phyloP scores from a whole-genome alignment of 1,284 basidiomycete genomes.

The Irpex sp. region DNA sequence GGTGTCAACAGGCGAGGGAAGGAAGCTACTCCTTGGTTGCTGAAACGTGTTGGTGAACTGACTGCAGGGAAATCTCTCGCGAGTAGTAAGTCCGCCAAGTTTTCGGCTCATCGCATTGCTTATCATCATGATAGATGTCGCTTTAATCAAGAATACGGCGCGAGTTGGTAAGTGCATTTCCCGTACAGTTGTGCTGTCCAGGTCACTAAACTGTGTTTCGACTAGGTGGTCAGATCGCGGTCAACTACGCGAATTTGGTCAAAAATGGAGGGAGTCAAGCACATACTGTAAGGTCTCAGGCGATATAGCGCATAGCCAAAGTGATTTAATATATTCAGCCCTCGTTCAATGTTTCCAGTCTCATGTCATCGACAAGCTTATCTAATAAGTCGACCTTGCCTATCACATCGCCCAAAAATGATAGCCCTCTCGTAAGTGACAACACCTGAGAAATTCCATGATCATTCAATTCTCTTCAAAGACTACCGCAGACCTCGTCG shows the following conservation, averaged over 20 bases:
- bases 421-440: neutral
- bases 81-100: constrained; percentile 49
- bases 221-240: constrained; percentile 77
- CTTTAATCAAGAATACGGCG: constrained; percentile 92
- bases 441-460: neutral
- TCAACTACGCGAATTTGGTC: constrained; percentile 65
- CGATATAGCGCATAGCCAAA: neutral
- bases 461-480: constrained; percentile 5
- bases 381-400: neutral
- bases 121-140: constrained; percentile 64
- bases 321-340: constrained; percentile 7
- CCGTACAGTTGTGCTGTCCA: neutral
- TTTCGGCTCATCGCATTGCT: neutral
- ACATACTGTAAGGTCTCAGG: constrained; percentile 31
- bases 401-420: neutral
- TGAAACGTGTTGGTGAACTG: constrained; percentile 82
- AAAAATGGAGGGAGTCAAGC: constrained; percentile 17
- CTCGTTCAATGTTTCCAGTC: neutral
- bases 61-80: constrained; percentile 73
- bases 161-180: constrained; percentile 56
- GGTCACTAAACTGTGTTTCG: neutral
- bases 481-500: constrained; percentile 44
- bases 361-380: neutral
- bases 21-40: constrained; percentile 93
- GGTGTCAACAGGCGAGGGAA: constrained; percentile 85